Evolutionary conservation across 176 grass and related monocot species (phyloP), one percentile per base, ranked within the genome.

Genomic region (Phyllostachys edulis): DNA sequence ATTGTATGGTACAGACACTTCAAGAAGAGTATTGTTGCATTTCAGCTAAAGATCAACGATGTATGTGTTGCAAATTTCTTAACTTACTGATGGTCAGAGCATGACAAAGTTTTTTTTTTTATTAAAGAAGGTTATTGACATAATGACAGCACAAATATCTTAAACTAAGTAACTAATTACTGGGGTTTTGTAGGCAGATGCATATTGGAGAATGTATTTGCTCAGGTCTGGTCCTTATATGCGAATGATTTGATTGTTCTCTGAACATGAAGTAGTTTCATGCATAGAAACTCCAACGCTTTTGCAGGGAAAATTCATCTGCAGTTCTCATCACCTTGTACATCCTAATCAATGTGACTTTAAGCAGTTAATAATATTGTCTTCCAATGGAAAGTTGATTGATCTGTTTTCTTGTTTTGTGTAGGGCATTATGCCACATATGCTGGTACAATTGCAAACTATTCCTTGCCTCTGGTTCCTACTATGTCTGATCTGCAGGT

Each of bases 361-460:
- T 60, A 65, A 59, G 4, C 41, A 67, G 13, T 29, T 29, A 29
- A 40, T 73, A 40, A 50, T 5, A 72, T 64, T 49, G 41, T 12
- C 32, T 50, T 46, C 40, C 52, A 52, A 29, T 18, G 16, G 3
- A 69, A 68, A 69, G 29, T 51, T 62, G 40, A 77, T 36, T 67
- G 26, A 81, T 87, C 7, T 47, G 45, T 67, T 3, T 40, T 65
- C 41, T 63, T 75, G 13, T 20, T 87, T 13, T 69, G 44, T 83
- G 52, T 13, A 76, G 80, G 74, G 12, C 15, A 72, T 20, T 75
- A 37, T 20, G 34, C 24, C 34, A 36, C 42, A 83, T 42, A 34
- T 27, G 32, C 41, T 71, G 29, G 21, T 57, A 45, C 6, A n/a
- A 36, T 74, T 36, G 36, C 59, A 81, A 44, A 56, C 36, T 18